Base-by-base conservation (phyloP, 257 asterid genomes). In the Nicotiana sylvestris region DNA sequence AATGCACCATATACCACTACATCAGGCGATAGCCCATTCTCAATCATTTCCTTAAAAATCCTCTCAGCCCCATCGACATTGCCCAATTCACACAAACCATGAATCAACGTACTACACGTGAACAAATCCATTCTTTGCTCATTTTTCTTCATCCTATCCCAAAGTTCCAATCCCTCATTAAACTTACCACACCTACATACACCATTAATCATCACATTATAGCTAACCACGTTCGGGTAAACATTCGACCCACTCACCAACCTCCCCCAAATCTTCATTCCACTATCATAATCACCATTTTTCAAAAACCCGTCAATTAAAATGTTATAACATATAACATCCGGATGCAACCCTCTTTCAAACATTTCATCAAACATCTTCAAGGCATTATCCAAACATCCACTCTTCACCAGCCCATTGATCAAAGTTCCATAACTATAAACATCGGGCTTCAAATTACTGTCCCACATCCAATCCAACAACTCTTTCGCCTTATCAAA, bases 291-390 rank as follows among this genome's bases (percentile, higher is more conserved):
- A 77, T 93, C 92, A 1, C 95, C 97, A 66, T 81, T 88, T 90
- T 80, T 89, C 55, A 93, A 83, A 84, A 85, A 91, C 49, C 98
- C 99, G 81, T 94, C 93, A 61, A 94, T 90, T 80, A 94, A 85
- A 82, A 92, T 91, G 85, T 93, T 94, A 84, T 90, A 94, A 86
- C 98, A 96, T 82, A 85, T 84, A 30, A 92, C 93, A 83, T 92
- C 98, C 9, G 97, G 93, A 83, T 27, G 83, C 80, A 94, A 78
- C 12, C 91, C 97, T 86, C 97, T 87, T 66, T 90, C 93, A 66
- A 84, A 88, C 98, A 96, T 96, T 89, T 88, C 98, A 78, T 96
- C 98, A 43, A 96, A 89, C 95, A 94, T 89, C 82, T 92, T 78
- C 78, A 90, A 18, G 0, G 98, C 98, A 55, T 80, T 85, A 0